phyloP scores from a whole-genome alignment of 768 basidiomycete genomes.

The Suillus subluteus region DNA sequence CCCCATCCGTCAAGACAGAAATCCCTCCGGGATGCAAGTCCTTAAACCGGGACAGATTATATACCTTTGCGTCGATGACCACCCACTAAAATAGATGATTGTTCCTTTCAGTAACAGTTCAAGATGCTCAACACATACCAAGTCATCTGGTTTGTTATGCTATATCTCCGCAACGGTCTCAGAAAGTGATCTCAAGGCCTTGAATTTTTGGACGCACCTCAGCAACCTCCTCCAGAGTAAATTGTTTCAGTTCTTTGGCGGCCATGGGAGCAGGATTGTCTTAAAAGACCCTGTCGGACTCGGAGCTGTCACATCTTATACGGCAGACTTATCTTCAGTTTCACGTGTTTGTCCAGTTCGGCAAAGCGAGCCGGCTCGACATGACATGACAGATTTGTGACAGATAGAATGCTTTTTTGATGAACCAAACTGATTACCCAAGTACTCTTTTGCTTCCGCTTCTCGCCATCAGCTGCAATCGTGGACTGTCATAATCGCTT shows the following conservation, averaged over 20 bases:
- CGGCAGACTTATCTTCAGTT: neutral
- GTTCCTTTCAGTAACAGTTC: neutral
- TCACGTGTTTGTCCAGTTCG: slow-evolving; percentile 5
- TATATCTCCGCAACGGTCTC: slow-evolving; percentile 25
- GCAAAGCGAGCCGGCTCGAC: neutral
- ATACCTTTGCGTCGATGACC: slow-evolving; percentile 83
- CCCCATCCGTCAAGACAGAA: slow-evolving; percentile 74
- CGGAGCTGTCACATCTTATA: neutral
- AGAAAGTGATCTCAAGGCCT: neutral
- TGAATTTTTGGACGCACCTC: slow-evolving; percentile 40
- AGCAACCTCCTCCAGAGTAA: slow-evolving; percentile 62
- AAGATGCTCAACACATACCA: slow-evolving; percentile 45
- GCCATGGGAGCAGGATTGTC: slow-evolving; percentile 24
- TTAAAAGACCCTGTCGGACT: neutral
- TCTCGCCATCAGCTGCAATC: neutral
- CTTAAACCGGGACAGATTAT: slow-evolving; percentile 80
- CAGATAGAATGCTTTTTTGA: neutral
- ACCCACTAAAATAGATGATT: slow-evolving; percentile 59
- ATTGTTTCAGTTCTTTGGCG: slow-evolving; percentile 42
- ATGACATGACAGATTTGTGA: neutral
- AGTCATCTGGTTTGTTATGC: slow-evolving; percentile 80
- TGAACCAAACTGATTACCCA: neutral
- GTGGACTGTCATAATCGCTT: neutral
- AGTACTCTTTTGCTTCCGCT: neutral
- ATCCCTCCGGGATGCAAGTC: slow-evolving; percentile 84